Evolutionary conservation across 1,284 basidiomycete species (phyloP).

Genomic region (Salmacisia buchloeana): DNA sequence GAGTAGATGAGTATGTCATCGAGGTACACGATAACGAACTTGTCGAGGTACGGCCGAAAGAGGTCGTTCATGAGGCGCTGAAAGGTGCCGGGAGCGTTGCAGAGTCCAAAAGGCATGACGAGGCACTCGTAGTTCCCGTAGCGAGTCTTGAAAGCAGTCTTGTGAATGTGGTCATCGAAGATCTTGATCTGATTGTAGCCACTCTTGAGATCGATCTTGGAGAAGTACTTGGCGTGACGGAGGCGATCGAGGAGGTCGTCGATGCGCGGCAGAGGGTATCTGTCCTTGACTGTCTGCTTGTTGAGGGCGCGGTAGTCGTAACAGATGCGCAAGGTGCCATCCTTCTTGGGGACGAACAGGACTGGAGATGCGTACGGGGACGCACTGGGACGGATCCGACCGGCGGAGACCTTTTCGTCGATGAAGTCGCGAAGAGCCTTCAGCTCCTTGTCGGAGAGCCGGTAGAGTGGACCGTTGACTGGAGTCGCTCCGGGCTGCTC

Average conservation of each 20-base stretch:
- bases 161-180: constrained; percentile 50
- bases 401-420: not conserved
- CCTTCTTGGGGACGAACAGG: too few species aligned
- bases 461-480: constrained; percentile 4
- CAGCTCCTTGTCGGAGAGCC: not conserved
- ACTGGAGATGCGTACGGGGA: constrained; percentile 3
- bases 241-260: constrained; percentile 51
- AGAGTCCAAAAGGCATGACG: constrained; percentile 9
- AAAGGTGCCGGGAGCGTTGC: constrained; percentile 19
- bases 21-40: constrained; percentile 54
- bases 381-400: constrained; percentile 2
- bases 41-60: constrained; percentile 48
- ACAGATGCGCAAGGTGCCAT: too few species aligned
- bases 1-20: constrained; percentile 57
- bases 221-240: constrained; percentile 45
- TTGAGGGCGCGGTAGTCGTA: too few species aligned
- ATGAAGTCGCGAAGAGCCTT: not conserved
- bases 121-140: constrained; percentile 13
- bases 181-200: constrained; percentile 52
- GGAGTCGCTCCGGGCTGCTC: not conserved
- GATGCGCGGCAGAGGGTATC: constrained; percentile 51
- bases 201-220: constrained; percentile 50
- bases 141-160: constrained; percentile 28
- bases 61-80: constrained; percentile 51
- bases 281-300: constrained; percentile 51